Percentiles rank a stretch among this genome's conserved stretches.
These are phyloP conservation scores for Penicillium odoratum DNA, from an alignment of 495 filamentous ascomycete species.

Conservation along the genomic window DNA sequence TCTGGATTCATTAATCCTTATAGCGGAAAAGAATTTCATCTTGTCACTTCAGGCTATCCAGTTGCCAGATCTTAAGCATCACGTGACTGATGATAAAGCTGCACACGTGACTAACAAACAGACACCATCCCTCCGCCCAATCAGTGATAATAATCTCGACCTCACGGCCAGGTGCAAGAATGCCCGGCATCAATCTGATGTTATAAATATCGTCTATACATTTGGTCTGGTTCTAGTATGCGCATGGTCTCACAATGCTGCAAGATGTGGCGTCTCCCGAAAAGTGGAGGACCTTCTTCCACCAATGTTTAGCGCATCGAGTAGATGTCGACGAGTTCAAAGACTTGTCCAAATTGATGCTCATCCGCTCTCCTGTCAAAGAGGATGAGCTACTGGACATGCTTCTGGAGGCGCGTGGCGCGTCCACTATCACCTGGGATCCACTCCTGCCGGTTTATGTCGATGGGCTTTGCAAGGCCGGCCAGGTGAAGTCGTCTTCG, in stretches of 20 bases:
- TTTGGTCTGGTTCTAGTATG: slow-evolving; percentile 11
- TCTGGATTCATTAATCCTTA: too few relatives aligned
- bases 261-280: slow-evolving; percentile 29
- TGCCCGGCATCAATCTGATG: slow-evolving; percentile 5
- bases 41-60: too few relatives aligned
- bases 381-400: slow-evolving; percentile 56
- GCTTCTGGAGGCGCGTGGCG: slow-evolving; percentile 53
- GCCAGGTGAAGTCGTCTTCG: slow-evolving; percentile 53
- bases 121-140: slow-evolving; percentile 20
- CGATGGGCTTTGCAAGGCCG: slow-evolving; percentile 55
- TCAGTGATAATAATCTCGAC: slow-evolving; percentile 13
- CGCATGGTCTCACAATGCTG: slow-evolving; percentile 19
- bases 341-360: slow-evolving; percentile 36
- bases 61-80: neutral
- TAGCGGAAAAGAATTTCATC: too few relatives aligned
- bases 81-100: slow-evolving; percentile 6
- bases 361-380: slow-evolving; percentile 30
- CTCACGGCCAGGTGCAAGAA: slow-evolving; percentile 11
- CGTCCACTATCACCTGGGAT: slow-evolving; percentile 56
- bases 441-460: slow-evolving; percentile 65
- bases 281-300: slow-evolving; percentile 48
- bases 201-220: slow-evolving; percentile 6
- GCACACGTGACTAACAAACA: slow-evolving; percentile 14
- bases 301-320: slow-evolving; percentile 43
- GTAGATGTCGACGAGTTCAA: slow-evolving; percentile 47